Percentiles rank a stretch among this genome's conserved stretches.
These are phyloP conservation scores for Vickermania ingenoplastis DNA, from an alignment of 208 protist species.

Conservation along the genomic window DNA sequence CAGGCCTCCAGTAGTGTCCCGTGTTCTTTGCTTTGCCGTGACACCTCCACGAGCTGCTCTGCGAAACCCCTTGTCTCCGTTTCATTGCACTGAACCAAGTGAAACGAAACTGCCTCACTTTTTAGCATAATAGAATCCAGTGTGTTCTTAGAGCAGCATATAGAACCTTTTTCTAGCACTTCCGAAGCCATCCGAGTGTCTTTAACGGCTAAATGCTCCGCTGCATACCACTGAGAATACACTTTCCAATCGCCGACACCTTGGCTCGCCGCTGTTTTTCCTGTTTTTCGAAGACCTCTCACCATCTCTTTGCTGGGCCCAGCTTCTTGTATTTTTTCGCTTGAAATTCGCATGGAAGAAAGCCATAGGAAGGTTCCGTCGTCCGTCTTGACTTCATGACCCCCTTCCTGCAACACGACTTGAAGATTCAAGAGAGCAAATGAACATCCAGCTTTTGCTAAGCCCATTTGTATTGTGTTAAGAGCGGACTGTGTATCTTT, in stretches of 20 bases:
- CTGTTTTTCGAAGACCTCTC: slow-evolving; percentile 35
- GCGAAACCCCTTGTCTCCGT: slow-evolving; percentile 57
- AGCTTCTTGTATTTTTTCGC: not conserved
- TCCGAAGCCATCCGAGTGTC: slow-evolving; percentile 61
- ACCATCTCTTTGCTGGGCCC: slow-evolving; percentile 5
- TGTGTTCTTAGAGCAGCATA: slow-evolving; percentile 45
- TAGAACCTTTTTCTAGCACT: slow-evolving; percentile 66
- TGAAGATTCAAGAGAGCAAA: slow-evolving; percentile 40
- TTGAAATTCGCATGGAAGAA: not conserved
- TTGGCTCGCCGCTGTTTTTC: slow-evolving; percentile 48
- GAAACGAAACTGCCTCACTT: slow-evolving; percentile 47
- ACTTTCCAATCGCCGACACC: slow-evolving; percentile 64
- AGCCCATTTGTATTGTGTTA: slow-evolving; percentile 25
- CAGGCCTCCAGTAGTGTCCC: slow-evolving; percentile 40
- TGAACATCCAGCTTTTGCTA: slow-evolving; percentile 18
- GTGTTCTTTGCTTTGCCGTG: slow-evolving; percentile 23
- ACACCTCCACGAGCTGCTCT: slow-evolving; percentile 67
- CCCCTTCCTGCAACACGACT: slow-evolving; percentile 4
- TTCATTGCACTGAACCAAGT: slow-evolving; percentile 59
- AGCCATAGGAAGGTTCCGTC: not conserved
- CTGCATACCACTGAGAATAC: slow-evolving; percentile 68
- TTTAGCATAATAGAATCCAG: slow-evolving; percentile 42
- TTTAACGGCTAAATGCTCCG: slow-evolving; percentile 28
- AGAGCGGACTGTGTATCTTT: slow-evolving; percentile 33
- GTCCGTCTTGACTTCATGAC: not conserved